A percentile compares a stretch with the other conserved stretches of the same genome.
Evolutionary conservation across 495 filamentous ascomycete genomes (phyloP).

Genomic region (Amniculicola lignicola): DNA sequence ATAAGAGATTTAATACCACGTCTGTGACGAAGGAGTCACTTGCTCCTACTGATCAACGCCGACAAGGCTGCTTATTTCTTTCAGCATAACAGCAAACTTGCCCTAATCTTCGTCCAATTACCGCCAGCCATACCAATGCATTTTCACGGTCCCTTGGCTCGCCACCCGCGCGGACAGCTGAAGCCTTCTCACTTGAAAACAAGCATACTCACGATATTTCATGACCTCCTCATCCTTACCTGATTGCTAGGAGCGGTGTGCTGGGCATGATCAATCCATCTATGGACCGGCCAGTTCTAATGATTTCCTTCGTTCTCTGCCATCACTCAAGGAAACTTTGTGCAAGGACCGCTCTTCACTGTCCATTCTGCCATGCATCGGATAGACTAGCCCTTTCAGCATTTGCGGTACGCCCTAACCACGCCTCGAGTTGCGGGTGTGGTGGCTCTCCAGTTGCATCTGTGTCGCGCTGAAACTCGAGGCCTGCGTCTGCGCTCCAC

Average conservation of each 20-base stretch:
- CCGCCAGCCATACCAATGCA: not conserved
- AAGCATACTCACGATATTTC: not conserved
- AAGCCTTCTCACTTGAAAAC: not conserved
- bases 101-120: not conserved
- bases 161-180: not conserved
- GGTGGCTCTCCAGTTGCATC: not conserved
- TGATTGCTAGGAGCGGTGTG: not conserved
- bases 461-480: conserved; percentile 2
- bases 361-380: not conserved
- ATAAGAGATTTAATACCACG: no score
- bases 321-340: not conserved
- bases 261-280: conserved; percentile 4
- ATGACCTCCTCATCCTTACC: not conserved
- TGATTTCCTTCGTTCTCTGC: not conserved
- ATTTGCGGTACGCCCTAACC: not conserved
- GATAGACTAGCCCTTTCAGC: not conserved
- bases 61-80: not conserved
- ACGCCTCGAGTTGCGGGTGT: not conserved
- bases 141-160: not conserved
- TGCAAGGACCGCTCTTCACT: not conserved
- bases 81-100: not conserved
- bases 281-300: not conserved
- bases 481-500: not conserved
- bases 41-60: not conserved
- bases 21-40: no score